Base-by-base conservation (phyloP, 179 eudicot genomes). In the Dionaea muscipula region DNA sequence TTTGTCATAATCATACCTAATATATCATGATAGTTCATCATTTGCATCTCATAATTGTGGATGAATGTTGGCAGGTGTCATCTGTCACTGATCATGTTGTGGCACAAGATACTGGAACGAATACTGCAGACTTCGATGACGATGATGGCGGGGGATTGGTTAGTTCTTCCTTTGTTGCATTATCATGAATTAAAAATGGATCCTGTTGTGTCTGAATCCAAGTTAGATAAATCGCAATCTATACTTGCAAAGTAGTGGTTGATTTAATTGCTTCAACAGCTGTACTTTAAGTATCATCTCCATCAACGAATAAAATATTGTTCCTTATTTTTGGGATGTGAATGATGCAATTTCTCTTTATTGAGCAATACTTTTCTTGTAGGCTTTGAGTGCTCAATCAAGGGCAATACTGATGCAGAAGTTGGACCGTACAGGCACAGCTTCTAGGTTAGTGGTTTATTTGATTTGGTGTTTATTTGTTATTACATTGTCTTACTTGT, bases 61-160 rank as follows among this genome's bases (percentile, higher is more conserved):
- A 38, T 0, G 7, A 11, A 28, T 47, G 12, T 37, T 13, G 6
- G 10, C 68, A 90, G 97, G 95, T 90, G 51, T 90, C 97, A 37
- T 80, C 83, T 57, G 75, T 86, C 55, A 74, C 94, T 22, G 97
- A 90, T 57, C 91, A 87, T 62, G 64, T 77, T 57, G 72, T 76
- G 47, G 68, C 74, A 69, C 94, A 78, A 72, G 88, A 87, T 36
- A 50, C 72, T 22, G 95, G 94, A 33, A 80, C 75, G 20, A 78
- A 77, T 65, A 56, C 79, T 53, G 94, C 81, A 31, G 95, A 87
- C 55, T 82, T 90, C 44, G 97, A 90, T 72, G 97, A 87, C 63
- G 94, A 84, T 67, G 95, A 81, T 47, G 91, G 94, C 16, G 82
- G 83, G 67, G 97, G 95, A 56, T 73, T 90, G 95, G 97, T 90